Conservation (phyloP, 2,329 filamentous ascomycete species). For the Clarireedia hainanense region DNA sequence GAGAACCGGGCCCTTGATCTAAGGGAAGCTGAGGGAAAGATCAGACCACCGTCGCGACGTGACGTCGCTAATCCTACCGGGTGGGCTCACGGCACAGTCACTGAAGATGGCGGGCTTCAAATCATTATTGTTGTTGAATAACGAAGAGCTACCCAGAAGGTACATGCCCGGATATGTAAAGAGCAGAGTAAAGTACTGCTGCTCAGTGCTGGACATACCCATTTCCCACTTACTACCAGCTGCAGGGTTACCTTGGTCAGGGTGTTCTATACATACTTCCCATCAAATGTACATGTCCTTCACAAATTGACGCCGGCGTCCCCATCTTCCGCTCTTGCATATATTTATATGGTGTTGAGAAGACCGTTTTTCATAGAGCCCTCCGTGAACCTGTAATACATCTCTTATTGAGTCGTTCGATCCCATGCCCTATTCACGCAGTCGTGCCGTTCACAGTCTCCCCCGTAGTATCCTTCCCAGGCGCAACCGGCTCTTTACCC, state of each 20-base stretch:
- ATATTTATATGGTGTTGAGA: background rate
- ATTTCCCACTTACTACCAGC: background rate
- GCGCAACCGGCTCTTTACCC: conserved; percentile 20
- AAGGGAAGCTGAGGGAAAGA: no score
- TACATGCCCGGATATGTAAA: background rate
- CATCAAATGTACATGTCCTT: background rate
- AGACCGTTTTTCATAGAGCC: background rate
- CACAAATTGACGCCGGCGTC: background rate
- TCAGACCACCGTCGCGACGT: no score
- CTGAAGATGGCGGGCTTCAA: no score
- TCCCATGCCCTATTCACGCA: conserved; percentile 22
- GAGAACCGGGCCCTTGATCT: no score
- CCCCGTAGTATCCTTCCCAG: conserved; percentile 27
- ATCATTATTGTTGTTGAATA: no score
- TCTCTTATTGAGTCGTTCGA: background rate
- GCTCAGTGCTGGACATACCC: background rate
- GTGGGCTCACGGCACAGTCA: no score
- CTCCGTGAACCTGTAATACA: background rate
- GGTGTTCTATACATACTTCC: background rate
- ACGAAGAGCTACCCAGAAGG: no score
- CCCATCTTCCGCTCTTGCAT: background rate
- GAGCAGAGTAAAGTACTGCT: background rate
- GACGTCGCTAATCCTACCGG: no score
- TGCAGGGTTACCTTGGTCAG: background rate
- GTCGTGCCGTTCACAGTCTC: conserved; percentile 27